Conservation (phyloP, 148 eudicot genomes). For the Camellia japonica region DNA sequence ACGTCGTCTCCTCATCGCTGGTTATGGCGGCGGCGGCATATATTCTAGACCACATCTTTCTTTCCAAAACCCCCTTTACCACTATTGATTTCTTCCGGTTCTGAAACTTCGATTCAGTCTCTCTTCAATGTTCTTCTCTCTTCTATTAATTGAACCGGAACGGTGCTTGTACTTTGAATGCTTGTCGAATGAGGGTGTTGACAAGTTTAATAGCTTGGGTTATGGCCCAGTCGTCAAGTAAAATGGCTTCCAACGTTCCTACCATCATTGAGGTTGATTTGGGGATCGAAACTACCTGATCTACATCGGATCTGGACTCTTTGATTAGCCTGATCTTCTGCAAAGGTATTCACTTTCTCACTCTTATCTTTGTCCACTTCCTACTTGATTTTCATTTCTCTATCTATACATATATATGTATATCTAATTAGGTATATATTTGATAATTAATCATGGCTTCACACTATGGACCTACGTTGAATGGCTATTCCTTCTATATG, state of each 20-base stretch:
- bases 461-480: too few species aligned
- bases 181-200: conserved; percentile 22
- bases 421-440: too few species aligned
- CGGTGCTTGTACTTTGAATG: background rate
- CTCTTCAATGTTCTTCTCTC: conserved; percentile 8
- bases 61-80: conserved; percentile 12
- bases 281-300: conserved; percentile 94
- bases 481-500: too few species aligned
- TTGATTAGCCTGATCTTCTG: conserved; percentile 77
- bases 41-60: conserved; percentile 14
- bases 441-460: too few species aligned
- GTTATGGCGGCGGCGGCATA: too few species aligned
- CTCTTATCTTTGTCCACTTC: background rate
- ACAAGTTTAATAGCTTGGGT: conserved; percentile 45
- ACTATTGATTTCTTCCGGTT: background rate
- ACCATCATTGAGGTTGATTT: conserved; percentile 72
- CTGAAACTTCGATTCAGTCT: background rate
- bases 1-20: too few species aligned
- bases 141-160: background rate
- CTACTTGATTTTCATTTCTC: background rate
- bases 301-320: conserved; percentile 84
- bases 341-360: conserved; percentile 49
- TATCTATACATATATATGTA: background rate
- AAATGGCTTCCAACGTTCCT: conserved; percentile 35
- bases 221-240: conserved; percentile 31